Conservation (phyloP, 2,329 filamentous ascomycete species). For the Trichoderma polysporum region DNA sequence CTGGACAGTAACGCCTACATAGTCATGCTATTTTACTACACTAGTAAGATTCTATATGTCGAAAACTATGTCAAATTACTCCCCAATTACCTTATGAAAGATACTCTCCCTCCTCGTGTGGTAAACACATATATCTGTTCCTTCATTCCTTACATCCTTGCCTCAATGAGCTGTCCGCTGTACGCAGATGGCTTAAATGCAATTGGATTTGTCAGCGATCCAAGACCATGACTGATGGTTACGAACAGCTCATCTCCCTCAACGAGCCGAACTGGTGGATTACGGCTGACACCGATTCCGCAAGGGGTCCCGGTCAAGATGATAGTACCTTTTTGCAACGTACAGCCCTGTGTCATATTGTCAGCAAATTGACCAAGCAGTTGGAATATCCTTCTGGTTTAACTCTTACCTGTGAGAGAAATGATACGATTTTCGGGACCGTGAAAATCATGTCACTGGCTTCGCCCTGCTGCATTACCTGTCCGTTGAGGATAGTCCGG, state of each 20-base stretch:
- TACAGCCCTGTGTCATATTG: neutral
- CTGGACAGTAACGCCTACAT: neutral
- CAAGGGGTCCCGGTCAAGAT: conserved; percentile 8
- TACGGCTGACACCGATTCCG: conserved; percentile 5
- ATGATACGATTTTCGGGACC: neutral
- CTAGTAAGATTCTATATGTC: neutral
- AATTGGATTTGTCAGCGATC: conserved; percentile 2
- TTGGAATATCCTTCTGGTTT: neutral
- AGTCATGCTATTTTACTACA: neutral
- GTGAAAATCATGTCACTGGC: conserved; percentile 12
- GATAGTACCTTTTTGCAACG: conserved; percentile 1
- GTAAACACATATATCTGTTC: neutral
- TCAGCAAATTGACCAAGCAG: neutral
- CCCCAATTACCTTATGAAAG: no score
- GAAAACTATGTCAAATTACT: neutral
- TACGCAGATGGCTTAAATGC: neutral
- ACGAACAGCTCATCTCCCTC: conserved; percentile 6
- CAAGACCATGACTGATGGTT: conserved; percentile 8
- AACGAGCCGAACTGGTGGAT: conserved; percentile 2
- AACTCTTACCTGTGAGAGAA: conserved; percentile 4
- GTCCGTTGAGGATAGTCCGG: conserved; percentile 1
- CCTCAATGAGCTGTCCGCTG: neutral
- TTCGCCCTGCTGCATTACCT: conserved; percentile 7
- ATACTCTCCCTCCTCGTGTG: no score
- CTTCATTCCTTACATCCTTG: neutral